These are phyloP conservation scores for Megacollybia marginata DNA, from an alignment of 768 basidiomycete species.

Conservation along the genomic window DNA sequence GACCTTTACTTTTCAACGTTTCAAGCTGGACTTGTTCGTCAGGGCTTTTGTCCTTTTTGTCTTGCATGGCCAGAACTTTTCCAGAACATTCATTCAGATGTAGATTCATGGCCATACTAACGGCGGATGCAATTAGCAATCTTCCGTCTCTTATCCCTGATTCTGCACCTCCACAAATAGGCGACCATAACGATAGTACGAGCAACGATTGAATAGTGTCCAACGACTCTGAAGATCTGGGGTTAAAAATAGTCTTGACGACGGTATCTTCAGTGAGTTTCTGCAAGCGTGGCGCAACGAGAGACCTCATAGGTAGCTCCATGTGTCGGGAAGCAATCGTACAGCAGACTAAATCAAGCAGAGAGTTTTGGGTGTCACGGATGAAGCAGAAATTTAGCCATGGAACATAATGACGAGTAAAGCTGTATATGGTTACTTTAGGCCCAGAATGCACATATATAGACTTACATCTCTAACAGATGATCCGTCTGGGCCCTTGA, in stretches of 20 bases:
- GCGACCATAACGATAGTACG: slow-evolving; percentile 32
- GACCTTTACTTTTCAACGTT: slow-evolving; percentile 26
- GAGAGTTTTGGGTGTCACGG: slow-evolving; percentile 16
- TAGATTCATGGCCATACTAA: slow-evolving; percentile 37
- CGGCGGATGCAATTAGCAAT: slow-evolving; percentile 28
- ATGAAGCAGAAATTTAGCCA: slow-evolving; percentile 33
- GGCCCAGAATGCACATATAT: neutral
- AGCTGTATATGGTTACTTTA: slow-evolving; percentile 16
- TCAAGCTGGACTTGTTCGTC: slow-evolving; percentile 14
- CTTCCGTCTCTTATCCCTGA: slow-evolving; percentile 23
- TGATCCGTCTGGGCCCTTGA: slow-evolving; percentile 22
- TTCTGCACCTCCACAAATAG: slow-evolving; percentile 17
- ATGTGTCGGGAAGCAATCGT: slow-evolving; percentile 33
- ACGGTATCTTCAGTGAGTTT: slow-evolving; percentile 30
- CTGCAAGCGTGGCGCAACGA: slow-evolving; percentile 25
- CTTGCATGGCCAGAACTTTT: slow-evolving; percentile 10
- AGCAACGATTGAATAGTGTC: slow-evolving; percentile 32
- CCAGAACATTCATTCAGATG: slow-evolving; percentile 28
- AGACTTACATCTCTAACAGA: slow-evolving; percentile 22
- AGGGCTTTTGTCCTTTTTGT: slow-evolving; percentile 1
- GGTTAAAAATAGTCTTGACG: slow-evolving; percentile 32
- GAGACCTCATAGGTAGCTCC: slow-evolving; percentile 22
- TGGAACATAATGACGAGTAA: slow-evolving; percentile 31
- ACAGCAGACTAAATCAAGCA: slow-evolving; percentile 33
- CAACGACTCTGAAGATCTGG: slow-evolving; percentile 23